A percentile compares a stretch with the other conserved stretches of the same genome.
These are phyloP conservation scores for Rossbeevera mucosa DNA, from an alignment of 768 basidiomycete species.

Conservation along the genomic window DNA sequence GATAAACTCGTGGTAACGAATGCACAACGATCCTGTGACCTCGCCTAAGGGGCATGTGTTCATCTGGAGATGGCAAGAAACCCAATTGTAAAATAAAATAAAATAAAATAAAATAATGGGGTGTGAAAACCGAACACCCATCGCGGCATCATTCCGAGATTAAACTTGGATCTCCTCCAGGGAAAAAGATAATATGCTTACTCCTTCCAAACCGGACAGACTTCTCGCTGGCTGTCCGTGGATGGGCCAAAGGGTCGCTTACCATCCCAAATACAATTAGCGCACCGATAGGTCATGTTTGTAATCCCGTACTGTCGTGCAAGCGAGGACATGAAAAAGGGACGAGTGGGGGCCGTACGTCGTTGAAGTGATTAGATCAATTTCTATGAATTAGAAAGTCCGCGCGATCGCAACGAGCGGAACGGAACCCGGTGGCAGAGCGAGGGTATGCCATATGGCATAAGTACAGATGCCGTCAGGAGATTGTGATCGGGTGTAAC, in stretches of 20 bases:
- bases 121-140: slow-evolving; percentile 16
- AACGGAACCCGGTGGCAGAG: slow-evolving; percentile 28
- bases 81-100: background rate
- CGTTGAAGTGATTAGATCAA: slow-evolving; percentile 23
- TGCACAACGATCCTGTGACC: slow-evolving; percentile 24
- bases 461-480: slow-evolving; percentile 24
- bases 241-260: slow-evolving; percentile 9
- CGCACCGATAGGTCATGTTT: slow-evolving; percentile 8
- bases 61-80: slow-evolving; percentile 10
- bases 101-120: slow-evolving; percentile 4
- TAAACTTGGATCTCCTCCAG: slow-evolving; percentile 12
- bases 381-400: slow-evolving; percentile 15
- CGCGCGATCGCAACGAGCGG: slow-evolving; percentile 25
- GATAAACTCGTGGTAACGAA: slow-evolving; percentile 29
- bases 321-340: slow-evolving; percentile 12
- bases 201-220: slow-evolving; percentile 18
- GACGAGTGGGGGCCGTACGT: slow-evolving; percentile 14
- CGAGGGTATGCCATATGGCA: slow-evolving; percentile 21
- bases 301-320: slow-evolving; percentile 8
- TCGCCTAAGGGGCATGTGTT: slow-evolving; percentile 21
- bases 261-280: slow-evolving; percentile 1
- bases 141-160: slow-evolving; percentile 18
- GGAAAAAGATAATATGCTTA: slow-evolving; percentile 20
- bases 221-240: slow-evolving; percentile 17
- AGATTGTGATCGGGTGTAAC: slow-evolving; percentile 25